These are phyloP conservation scores for Neurospora sp. DNA, from an alignment of 495 filamentous ascomycete species.

Conservation along the genomic window DNA sequence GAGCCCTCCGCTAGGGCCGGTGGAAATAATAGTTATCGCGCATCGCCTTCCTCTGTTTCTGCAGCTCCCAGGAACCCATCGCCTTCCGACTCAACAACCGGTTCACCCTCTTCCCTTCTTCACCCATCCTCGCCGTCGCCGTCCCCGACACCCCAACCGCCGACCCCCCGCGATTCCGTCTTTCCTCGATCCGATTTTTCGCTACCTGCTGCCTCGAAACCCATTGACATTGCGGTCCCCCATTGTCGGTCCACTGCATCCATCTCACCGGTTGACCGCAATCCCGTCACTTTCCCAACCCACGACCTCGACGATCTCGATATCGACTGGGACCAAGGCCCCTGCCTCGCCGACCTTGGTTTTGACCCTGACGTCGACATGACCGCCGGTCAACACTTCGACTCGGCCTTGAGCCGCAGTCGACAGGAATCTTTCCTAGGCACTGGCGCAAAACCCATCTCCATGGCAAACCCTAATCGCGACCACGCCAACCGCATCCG, in stretches of 20 bases:
- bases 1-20: constrained; percentile 16
- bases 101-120: constrained; percentile 25
- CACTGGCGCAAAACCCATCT: constrained; percentile 76
- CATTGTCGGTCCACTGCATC: constrained; percentile 14
- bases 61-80: neutral
- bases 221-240: constrained; percentile 18
- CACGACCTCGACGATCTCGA: constrained; percentile 24
- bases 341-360: constrained; percentile 8
- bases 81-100: neutral
- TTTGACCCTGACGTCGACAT: constrained; percentile 42
- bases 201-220: constrained; percentile 21
- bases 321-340: constrained; percentile 17
- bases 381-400: constrained; percentile 51
- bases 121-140: constrained; percentile 25
- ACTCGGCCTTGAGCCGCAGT: constrained; percentile 42
- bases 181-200: constrained; percentile 25
- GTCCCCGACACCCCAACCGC: constrained; percentile 30
- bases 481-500: constrained; percentile 54
- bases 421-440: constrained; percentile 70
- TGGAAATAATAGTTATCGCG: constrained; percentile 24
- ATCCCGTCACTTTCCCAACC: constrained; percentile 11
- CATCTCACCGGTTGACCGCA: constrained; percentile 16
- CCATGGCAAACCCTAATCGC: constrained; percentile 64
- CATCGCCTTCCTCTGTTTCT: constrained; percentile 16
- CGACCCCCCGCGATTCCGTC: constrained; percentile 24